Conservation (phyloP, 805 yeast genomes). For the Kazachstania kunashirensis region DNA sequence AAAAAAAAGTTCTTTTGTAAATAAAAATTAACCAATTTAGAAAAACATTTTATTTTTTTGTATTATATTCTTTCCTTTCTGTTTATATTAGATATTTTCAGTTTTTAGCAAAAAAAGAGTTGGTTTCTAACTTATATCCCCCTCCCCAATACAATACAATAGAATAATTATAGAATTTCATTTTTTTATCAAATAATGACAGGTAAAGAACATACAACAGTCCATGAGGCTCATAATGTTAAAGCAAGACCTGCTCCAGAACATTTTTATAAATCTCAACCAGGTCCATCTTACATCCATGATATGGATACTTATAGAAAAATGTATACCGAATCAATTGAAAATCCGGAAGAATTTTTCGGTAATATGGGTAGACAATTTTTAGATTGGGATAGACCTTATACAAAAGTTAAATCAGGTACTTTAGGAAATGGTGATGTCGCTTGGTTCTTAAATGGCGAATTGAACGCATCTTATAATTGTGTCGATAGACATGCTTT, state of each 20-base stretch:
- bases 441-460: slow-evolving; percentile 93
- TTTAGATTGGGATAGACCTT: slow-evolving; percentile 71
- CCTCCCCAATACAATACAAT: no score
- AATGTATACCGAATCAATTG: slow-evolving; percentile 69
- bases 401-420: slow-evolving; percentile 41
- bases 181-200: no score
- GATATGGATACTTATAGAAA: slow-evolving; percentile 59
- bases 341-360: slow-evolving; percentile 75
- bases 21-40: no score
- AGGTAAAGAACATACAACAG: slow-evolving; percentile 28
- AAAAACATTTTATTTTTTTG: no score
- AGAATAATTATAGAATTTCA: no score
- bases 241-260: slow-evolving; percentile 30
- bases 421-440: slow-evolving; percentile 65
- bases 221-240: slow-evolving; percentile 34
- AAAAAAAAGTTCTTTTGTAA: no score
- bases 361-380: slow-evolving; percentile 67
- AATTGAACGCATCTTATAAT: slow-evolving; percentile 85
- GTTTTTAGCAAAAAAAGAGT: no score
- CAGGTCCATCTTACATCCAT: slow-evolving; percentile 39
- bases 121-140: no score
- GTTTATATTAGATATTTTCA: no score
- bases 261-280: slow-evolving; percentile 34
- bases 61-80: no score
- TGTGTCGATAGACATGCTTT: slow-evolving; percentile 94